Evolutionary conservation across 2,329 filamentous ascomycete species (phyloP).

Genomic region (Calonectria pteridis): DNA sequence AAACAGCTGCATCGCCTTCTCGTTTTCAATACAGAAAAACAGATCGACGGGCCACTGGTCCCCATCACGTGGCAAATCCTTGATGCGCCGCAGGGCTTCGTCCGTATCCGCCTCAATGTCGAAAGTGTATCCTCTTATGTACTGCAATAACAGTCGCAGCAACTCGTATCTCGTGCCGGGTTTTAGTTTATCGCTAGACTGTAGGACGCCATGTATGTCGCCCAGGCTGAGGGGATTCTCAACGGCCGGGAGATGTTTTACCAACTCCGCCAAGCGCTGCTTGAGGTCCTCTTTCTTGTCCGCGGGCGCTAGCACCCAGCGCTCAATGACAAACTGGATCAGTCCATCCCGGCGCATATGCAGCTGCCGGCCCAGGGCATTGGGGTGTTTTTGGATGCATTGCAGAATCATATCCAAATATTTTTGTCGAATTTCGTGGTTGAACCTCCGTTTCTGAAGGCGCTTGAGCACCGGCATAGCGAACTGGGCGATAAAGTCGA

Average conservation of each 20-base stretch:
- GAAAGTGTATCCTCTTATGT: constrained; percentile 31
- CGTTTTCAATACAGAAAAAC: constrained; percentile 29
- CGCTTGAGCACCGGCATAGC: constrained; percentile 39
- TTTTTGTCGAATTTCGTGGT: constrained; percentile 26
- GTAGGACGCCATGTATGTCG: not conserved
- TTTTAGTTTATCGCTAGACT: not conserved
- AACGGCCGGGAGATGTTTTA: constrained; percentile 15
- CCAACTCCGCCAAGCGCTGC: constrained; percentile 13
- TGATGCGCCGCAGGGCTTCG: constrained; percentile 13
- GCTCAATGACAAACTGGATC: constrained; percentile 28
- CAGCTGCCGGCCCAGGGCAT: not conserved
- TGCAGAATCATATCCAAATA: constrained; percentile 33
- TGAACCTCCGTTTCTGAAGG: constrained; percentile 26
- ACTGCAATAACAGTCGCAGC: constrained; percentile 37
- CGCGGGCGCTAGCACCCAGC: constrained; percentile 23
- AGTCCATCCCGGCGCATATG: constrained; percentile 1
- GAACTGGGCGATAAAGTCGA: constrained; percentile 35
- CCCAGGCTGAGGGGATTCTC: not conserved
- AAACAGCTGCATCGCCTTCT: constrained; percentile 30
- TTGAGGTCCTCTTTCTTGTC: constrained; percentile 4
- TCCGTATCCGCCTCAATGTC: constrained; percentile 40
- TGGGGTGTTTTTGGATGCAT: constrained; percentile 20
- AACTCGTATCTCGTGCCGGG: constrained; percentile 34
- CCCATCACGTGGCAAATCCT: not conserved
- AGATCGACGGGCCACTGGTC: constrained; percentile 30